Evolutionary conservation across 495 filamentous ascomycete genomes (phyloP), one percentile per base, ranked within the genome.

Genomic region (Penicillium desertorum): DNA sequence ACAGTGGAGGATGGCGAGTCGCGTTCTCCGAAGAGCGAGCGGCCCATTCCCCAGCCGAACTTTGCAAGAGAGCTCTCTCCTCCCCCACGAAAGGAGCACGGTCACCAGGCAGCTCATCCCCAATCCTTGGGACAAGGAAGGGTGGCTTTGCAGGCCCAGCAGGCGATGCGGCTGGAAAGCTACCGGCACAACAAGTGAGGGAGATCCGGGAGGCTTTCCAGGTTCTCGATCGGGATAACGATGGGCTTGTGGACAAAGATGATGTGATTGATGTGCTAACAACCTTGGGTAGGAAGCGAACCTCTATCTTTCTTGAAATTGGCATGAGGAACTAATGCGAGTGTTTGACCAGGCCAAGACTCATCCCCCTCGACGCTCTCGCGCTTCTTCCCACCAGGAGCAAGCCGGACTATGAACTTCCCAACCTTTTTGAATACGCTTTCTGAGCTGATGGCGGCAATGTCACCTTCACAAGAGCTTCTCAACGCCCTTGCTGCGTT

Each of bases 401-500:
- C 80, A 0, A 71, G 83, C 5, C 83, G 86, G 54, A 88, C 85
- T 2, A 84, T 95, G 62, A 91, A 88, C 47, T 85, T 98, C 41
- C 88, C 92, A 1, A 79, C 85, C 2, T 98, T 93, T 67, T 79
- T 98, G 16, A 89, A 87, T 60, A 86, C 84, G 8, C 78, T 98
- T 7, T 86, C 91, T 0, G 75, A 79, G 9, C 78, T 89, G 1
- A 75, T 98, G n/a, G 81, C 83, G 1, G 80, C 84, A 0, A 75
- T 97, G 17, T 91, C 88, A 0, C 83, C 87, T 3, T 83, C 83
- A 12, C 78, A 84, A 20, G 94, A 98, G 59, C 81, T 98, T 0
- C 63, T 88, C 2, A 90, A 89, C 6, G 94, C 95, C 0, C 90
- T 98, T 60, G 88, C 89, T 10, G 95, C 95, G 0, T 98, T 98